Evolutionary conservation across 2,329 filamentous ascomycete genomes (phyloP).

Genomic region (Thermoascus crustaceus): DNA sequence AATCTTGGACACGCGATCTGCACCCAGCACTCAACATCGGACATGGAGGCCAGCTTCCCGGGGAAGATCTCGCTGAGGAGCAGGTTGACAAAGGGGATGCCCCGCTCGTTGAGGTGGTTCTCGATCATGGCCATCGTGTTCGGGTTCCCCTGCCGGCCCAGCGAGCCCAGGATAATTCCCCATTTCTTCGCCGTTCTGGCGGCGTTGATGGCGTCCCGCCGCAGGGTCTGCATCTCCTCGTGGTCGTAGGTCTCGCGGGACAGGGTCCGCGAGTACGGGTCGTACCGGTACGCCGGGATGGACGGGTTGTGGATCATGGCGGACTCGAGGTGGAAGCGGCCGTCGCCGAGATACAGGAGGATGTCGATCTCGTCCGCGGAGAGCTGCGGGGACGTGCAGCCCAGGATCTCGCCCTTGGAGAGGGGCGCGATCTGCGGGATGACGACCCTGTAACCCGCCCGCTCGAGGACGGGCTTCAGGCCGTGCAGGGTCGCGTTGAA

Average conservation of each 20-base stretch:
- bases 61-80: constrained; percentile 94
- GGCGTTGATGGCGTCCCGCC: constrained; percentile 65
- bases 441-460: constrained; percentile 73
- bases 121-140: constrained; percentile 86
- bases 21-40: constrained; percentile 93
- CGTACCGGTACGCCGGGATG: constrained; percentile 89
- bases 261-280: constrained; percentile 86
- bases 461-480: constrained; percentile 66
- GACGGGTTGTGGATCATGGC: constrained; percentile 98
- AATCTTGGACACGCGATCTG: constrained; percentile 94
- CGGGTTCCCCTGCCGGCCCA: constrained; percentile 91
- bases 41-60: constrained; percentile 87
- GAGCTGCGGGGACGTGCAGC: constrained; percentile 87
- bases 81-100: constrained; percentile 75
- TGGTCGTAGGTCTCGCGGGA: constrained; percentile 90
- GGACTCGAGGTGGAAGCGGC: constrained; percentile 90
- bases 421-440: constrained; percentile 89
- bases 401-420: constrained; percentile 90
- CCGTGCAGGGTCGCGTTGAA: constrained; percentile 97
- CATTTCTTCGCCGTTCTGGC: constrained; percentile 77
- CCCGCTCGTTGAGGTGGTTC: constrained; percentile 58
- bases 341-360: constrained; percentile 84
- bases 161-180: constrained; percentile 87
- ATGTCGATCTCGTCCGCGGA: constrained; percentile 56
- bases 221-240: constrained; percentile 76